A percentile compares a stretch with the other conserved stretches of the same genome.
Conservation (phyloP, 192 early-diverging fungal species). For the Cladochytrium replicatum region DNA sequence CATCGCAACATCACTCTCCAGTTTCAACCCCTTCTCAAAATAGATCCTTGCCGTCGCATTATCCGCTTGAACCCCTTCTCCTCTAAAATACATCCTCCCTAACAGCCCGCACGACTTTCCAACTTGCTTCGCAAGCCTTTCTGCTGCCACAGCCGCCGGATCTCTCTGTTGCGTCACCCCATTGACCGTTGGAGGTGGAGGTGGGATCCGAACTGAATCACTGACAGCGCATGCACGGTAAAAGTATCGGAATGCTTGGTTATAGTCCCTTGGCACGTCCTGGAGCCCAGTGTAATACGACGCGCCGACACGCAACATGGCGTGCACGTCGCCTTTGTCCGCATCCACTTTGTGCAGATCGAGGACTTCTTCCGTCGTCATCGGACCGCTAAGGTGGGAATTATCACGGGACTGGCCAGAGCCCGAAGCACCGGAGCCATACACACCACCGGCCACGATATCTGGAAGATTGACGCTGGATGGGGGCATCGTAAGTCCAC, state of each 20-base stretch:
- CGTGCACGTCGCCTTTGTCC: conserved; percentile 44
- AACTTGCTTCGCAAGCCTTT: conserved; percentile 31
- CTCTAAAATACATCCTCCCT: conserved; percentile 84
- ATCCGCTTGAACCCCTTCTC: conserved; percentile 64
- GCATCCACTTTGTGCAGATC: conserved; percentile 64
- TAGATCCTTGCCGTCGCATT: conserved; percentile 57
- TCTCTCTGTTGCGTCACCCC: conserved; percentile 5
- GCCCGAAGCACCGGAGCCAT: conserved; percentile 67
- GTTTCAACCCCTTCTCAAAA: conserved; percentile 60
- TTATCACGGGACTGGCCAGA: conserved; percentile 37
- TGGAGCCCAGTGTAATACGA: conserved; percentile 70
- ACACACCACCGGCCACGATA: conserved; percentile 71
- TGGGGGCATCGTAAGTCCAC: conserved; percentile 61
- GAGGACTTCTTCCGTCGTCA: conserved; percentile 57
- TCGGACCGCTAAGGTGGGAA: conserved; percentile 19
- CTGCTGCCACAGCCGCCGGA: conserved; percentile 2
- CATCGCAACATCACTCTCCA: conserved; percentile 52
- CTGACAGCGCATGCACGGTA: conserved; percentile 28
- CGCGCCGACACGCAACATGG: conserved; percentile 52
- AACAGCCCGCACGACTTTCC: conserved; percentile 69
- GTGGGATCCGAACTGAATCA: no score
- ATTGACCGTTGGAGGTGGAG: conserved; percentile 4
- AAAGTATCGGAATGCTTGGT: conserved; percentile 53
- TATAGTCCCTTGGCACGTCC: conserved; percentile 41
- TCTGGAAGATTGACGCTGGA: conserved; percentile 62